A percentile compares a stretch with the other conserved stretches of the same genome.
These are phyloP conservation scores for Psophocarpus tetragonolobus DNA, from an alignment of 306 rosid genomes.

Conservation along the genomic window DNA sequence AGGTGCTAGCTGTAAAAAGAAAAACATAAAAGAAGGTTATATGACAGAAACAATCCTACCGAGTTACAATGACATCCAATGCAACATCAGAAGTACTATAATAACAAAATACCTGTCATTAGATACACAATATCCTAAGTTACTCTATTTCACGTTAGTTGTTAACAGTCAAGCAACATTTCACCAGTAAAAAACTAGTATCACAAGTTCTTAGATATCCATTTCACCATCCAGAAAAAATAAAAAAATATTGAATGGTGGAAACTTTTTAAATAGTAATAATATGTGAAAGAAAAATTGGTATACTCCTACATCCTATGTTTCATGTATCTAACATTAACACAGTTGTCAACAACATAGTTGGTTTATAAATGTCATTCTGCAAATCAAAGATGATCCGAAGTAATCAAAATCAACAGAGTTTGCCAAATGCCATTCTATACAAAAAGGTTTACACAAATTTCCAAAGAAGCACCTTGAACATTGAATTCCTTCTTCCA, in stretches of 20 bases:
- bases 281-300: background rate
- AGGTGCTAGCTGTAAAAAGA: slow-evolving; percentile 12
- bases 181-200: background rate
- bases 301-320: background rate
- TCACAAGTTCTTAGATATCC: background rate
- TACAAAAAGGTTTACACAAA: slow-evolving; percentile 21
- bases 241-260: background rate
- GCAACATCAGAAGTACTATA: background rate
- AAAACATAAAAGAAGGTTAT: slow-evolving; percentile 1
- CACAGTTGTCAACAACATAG: background rate
- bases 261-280: background rate
- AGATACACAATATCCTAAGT: background rate
- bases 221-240: background rate
- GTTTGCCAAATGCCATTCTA: slow-evolving; percentile 13
- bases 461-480: slow-evolving; percentile 61
- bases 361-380: slow-evolving; percentile 1
- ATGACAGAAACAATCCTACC: background rate
- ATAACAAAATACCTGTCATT: background rate
- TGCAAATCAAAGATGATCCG: slow-evolving; percentile 5
- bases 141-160: background rate
- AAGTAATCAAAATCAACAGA: slow-evolving; percentile 26
- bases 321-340: background rate
- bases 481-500: slow-evolving; percentile 54
- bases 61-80: background rate
- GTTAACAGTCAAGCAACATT: background rate